phyloP scores from a whole-genome alignment of 352 stramenopile species.

The Plasmopara muralis region DNA sequence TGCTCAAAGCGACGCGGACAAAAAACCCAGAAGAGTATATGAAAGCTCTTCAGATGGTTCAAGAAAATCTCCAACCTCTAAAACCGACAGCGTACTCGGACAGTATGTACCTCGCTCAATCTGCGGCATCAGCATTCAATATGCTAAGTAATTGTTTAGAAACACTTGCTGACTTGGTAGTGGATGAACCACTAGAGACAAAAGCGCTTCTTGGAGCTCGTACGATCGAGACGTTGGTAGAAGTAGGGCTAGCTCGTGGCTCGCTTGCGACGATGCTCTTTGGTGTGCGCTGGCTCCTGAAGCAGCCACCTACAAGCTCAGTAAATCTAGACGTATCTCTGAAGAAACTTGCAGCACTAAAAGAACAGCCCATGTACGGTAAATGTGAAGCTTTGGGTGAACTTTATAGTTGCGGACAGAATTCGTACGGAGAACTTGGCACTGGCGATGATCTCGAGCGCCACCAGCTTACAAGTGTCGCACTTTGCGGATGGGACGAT shows the following conservation, averaged over 20 bases:
- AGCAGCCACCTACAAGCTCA: constrained; percentile 32
- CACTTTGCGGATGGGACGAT: constrained; percentile 76
- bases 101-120: constrained; percentile 78
- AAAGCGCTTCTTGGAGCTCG: constrained; percentile 33
- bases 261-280: constrained; percentile 67
- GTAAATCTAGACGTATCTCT: constrained; percentile 56
- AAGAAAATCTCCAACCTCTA: constrained; percentile 51
- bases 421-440: constrained; percentile 84
- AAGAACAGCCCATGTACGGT: constrained; percentile 82
- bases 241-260: constrained; percentile 63
- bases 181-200: constrained; percentile 5
- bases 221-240: constrained; percentile 69
- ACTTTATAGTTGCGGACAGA: constrained; percentile 83
- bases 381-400: constrained; percentile 81
- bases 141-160: constrained; percentile 62
- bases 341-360: constrained; percentile 64
- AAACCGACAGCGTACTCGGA: constrained; percentile 79
- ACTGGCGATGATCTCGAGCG: constrained; percentile 81
- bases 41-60: constrained; percentile 66
- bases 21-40: constrained; percentile 68
- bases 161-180: constrained; percentile 27
- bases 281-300: constrained; percentile 65
- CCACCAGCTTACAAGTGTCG: constrained; percentile 68
- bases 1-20: constrained; percentile 58
- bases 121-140: constrained; percentile 66